Conservation (phyloP, 495 filamentous ascomycete species). For the Talaromyces proteolyticus region DNA sequence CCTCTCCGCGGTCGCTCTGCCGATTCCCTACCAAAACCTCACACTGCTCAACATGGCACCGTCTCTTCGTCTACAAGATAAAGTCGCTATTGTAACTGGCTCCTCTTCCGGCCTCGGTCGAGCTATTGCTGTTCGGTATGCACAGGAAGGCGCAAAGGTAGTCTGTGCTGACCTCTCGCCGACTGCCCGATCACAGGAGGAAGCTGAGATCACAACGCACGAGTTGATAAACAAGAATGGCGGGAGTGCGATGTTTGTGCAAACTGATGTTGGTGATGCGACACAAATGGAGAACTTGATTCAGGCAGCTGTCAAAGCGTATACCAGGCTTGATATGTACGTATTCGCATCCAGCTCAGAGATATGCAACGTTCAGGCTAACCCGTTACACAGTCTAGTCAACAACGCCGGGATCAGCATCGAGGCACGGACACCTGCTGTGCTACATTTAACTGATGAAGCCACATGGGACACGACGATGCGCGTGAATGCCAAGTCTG, state of each 20-base stretch:
- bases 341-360: background rate
- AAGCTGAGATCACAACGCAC: constrained; percentile 30
- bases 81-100: constrained; percentile 60
- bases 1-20: no score
- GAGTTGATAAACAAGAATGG: constrained; percentile 30
- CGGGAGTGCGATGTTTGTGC: constrained; percentile 36
- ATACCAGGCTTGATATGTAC: constrained; percentile 46
- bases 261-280: constrained; percentile 37
- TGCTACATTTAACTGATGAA: constrained; percentile 34
- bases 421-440: constrained; percentile 13
- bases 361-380: constrained; percentile 1
- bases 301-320: constrained; percentile 24
- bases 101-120: constrained; percentile 62
- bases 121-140: constrained; percentile 48
- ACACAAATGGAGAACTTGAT: constrained; percentile 32
- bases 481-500: constrained; percentile 36
- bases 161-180: constrained; percentile 44
- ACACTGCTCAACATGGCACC: background rate
- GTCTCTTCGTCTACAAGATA: constrained; percentile 21
- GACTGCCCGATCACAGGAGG: constrained; percentile 19
- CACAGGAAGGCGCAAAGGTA: constrained; percentile 52
- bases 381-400: constrained; percentile 28
- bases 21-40: no score
- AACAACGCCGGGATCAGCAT: constrained; percentile 48
- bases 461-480: constrained; percentile 38